Evolutionary conservation across 2,329 filamentous ascomycete species (phyloP), one percentile per base, ranked within the genome.

Genomic region (Pseudocercospora cruenta): DNA sequence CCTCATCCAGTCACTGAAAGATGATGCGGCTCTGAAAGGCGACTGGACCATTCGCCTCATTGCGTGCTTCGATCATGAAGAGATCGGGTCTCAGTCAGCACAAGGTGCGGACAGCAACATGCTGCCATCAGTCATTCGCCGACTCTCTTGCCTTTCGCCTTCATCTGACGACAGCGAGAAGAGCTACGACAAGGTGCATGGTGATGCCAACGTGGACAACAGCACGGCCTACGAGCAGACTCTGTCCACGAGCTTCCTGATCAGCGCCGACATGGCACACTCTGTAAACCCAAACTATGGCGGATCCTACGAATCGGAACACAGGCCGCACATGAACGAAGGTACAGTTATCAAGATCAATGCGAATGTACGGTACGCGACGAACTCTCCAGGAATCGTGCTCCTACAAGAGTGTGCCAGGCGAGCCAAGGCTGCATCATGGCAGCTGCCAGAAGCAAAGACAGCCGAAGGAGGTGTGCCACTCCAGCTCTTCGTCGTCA

Each of bases 281-380:
- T 91, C 91, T 4, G 90, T 99, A 14, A 93, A 99, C 80, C 95
- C 95, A 64, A 99, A 99, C 83, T 99, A 97, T 78, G 86, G 89
- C 4, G 88, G 82, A 72, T 98, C 98, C 81, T 97, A 98, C 81
- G 95, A 99, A 82, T 81, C 88, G 39, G 91, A 92, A 73, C 95
- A 99, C 81, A 88, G 92, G 71, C 95, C 95, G 4, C 90, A 94
- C 80, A 96, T 99, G 87, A 99, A 99, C 85, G 92, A 93, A 79
- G 95, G 95, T 60, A 92, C 92, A 3, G 94, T 98, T 54, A 93
- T 99, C 84, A 99, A 99, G 83, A 87, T 99, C 84, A 99, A 99
- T 78, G 95, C 95, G 69, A 99, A 98, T 79, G 93, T 95, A 72
- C 90, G 94, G 69, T 99, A 99, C 81, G 93, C 94, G 31, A 99